These are phyloP conservation scores for Paragyromitra xinjiangensis DNA, from an alignment of 495 filamentous ascomycete genomes.

Conservation along the genomic window DNA sequence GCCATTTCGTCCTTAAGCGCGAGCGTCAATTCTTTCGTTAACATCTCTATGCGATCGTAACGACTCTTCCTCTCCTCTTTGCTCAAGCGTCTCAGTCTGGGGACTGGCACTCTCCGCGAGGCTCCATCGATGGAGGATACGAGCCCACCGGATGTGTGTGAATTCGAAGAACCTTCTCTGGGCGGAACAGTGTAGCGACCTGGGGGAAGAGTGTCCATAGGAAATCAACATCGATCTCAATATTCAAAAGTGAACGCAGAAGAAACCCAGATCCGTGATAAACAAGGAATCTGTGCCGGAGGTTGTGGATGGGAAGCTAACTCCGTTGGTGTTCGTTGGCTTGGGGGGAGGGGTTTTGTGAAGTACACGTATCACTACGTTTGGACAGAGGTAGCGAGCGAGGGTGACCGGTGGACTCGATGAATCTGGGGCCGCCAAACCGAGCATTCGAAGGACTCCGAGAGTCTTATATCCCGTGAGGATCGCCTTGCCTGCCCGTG, in stretches of 20 bases:
- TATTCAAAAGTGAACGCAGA: conserved; percentile 9
- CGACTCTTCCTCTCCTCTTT: conserved; percentile 46
- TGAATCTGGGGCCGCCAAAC: conserved; percentile 14
- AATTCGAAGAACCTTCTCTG: conserved; percentile 12
- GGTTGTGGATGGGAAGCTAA: conserved; percentile 6
- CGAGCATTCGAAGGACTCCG: conserved; percentile 9
- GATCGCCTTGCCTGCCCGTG: neutral
- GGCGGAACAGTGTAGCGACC: conserved; percentile 15
- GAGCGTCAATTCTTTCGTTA: conserved; percentile 75
- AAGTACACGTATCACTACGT: conserved; percentile 26
- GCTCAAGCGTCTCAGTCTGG: conserved; percentile 42
- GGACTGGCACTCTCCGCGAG: neutral
- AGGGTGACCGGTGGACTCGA: conserved; percentile 10
- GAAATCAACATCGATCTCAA: conserved; percentile 39
- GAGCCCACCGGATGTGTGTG: neutral
- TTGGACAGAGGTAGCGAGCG: conserved; percentile 19
- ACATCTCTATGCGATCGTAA: conserved; percentile 69
- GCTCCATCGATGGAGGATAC: neutral
- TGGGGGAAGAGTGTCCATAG: conserved; percentile 41
- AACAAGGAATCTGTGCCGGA: conserved; percentile 26
- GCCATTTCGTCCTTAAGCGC: conserved; percentile 63
- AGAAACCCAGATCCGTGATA: conserved; percentile 18
- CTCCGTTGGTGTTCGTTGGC: conserved; percentile 34
- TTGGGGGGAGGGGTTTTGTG: conserved; percentile 23
- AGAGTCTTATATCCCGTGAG: conserved; percentile 35